These are phyloP conservation scores for Suillus brevipes DNA, from an alignment of 768 basidiomycete genomes.

Conservation along the genomic window DNA sequence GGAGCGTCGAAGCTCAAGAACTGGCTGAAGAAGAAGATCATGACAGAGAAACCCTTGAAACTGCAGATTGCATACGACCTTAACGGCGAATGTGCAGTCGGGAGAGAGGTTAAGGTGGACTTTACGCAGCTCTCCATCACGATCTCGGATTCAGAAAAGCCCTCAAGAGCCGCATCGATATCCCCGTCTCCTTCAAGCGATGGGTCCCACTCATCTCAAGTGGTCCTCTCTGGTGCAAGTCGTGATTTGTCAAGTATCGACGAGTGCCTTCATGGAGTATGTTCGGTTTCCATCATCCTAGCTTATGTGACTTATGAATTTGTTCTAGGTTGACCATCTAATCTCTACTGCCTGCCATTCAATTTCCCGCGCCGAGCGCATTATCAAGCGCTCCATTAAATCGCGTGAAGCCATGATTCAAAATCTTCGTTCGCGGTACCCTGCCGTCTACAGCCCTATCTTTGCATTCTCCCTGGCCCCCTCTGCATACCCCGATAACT, in stretches of 20 bases:
- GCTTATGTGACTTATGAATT: conserved; percentile 11
- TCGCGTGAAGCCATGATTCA: conserved; percentile 50
- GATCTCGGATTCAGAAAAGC: conserved; percentile 27
- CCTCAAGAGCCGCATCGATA: conserved; percentile 10
- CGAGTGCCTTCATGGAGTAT: conserved; percentile 53
- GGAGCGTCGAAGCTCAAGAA: conserved; percentile 55
- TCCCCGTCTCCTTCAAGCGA: conserved; percentile 13
- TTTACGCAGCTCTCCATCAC: conserved; percentile 17
- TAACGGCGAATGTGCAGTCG: conserved; percentile 43
- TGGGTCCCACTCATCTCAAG: conserved; percentile 44
- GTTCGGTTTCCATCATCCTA: conserved; percentile 20
- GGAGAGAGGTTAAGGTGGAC: conserved; percentile 35
- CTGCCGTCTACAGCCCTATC: conserved; percentile 18
- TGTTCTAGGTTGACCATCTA: conserved; percentile 54
- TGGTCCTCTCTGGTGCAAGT: conserved; percentile 51
- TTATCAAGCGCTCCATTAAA: conserved; percentile 56
- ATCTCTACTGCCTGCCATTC: conserved; percentile 54
- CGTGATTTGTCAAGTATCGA: conserved; percentile 59
- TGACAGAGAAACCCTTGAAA: conserved; percentile 37
- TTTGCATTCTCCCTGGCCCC: conserved; percentile 20
- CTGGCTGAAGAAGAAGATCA: conserved; percentile 65
- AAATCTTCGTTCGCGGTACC: conserved; percentile 39
- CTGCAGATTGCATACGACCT: conserved; percentile 43
- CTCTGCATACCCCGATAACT: conserved; percentile 9
- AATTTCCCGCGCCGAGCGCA: conserved; percentile 56